A percentile compares a stretch with the other conserved stretches of the same genome.
These are phyloP conservation scores for Cordyceps tenuipes DNA, from an alignment of 2,329 filamentous ascomycete genomes.

Conservation along the genomic window DNA sequence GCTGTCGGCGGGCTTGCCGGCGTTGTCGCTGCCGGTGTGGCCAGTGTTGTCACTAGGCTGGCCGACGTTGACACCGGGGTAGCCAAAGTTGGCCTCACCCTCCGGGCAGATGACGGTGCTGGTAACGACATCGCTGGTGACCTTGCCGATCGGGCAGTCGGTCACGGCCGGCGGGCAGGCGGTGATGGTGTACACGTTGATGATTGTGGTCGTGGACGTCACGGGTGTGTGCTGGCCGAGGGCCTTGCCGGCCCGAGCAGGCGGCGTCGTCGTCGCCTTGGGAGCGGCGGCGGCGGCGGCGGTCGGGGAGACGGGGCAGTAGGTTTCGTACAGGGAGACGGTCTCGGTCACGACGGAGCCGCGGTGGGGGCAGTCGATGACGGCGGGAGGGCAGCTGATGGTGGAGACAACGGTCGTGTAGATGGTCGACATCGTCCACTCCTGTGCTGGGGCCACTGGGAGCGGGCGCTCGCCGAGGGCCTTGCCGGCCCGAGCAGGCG, in stretches of 20 bases:
- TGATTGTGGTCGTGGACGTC: slow-evolving; percentile 5
- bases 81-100: not conserved
- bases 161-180: slow-evolving; percentile 22
- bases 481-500: not conserved
- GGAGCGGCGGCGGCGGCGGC: not conserved
- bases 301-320: not conserved
- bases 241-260: not conserved
- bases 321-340: slow-evolving; percentile 6
- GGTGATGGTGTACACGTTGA: slow-evolving; percentile 22
- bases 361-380: slow-evolving; percentile 21
- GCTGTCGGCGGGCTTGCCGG: no score
- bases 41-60: no score
- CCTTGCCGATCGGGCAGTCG: slow-evolving; percentile 24
- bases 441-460: not conserved
- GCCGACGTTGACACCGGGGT: not conserved
- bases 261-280: not conserved
- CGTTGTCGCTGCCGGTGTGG: not conserved
- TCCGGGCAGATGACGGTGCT: not conserved
- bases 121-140: slow-evolving; percentile 18
- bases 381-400: slow-evolving; percentile 22
- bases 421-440: slow-evolving; percentile 21
- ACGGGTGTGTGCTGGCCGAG: slow-evolving; percentile 14
- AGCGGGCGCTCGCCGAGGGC: slow-evolving; percentile 14
- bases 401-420: slow-evolving; percentile 24
- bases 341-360: slow-evolving; percentile 9